Percentiles rank a stretch among this genome's conserved stretches.
Evolutionary conservation across 495 filamentous ascomycete genomes (phyloP).

Genomic region (Beverwykella pulmonaria): DNA sequence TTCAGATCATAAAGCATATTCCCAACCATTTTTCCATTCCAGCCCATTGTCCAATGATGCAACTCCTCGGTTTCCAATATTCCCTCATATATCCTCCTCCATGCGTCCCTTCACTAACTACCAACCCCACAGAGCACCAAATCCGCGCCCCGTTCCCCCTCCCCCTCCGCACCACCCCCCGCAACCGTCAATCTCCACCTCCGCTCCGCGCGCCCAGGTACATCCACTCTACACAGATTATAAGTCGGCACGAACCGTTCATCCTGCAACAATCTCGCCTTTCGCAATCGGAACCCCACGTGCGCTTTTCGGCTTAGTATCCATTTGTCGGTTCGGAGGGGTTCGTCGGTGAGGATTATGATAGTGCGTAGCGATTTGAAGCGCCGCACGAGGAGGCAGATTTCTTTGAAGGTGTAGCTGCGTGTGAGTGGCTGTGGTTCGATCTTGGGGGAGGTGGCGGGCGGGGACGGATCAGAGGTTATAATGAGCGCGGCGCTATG

Average conservation of each 20-base stretch:
- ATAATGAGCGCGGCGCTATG: background rate
- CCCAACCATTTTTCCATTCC: no score
- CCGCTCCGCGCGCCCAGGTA: background rate
- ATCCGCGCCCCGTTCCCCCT: background rate
- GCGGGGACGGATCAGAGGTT: background rate
- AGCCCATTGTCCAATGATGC: background rate
- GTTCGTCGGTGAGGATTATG: background rate
- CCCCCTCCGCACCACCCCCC: background rate
- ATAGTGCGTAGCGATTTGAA: background rate
- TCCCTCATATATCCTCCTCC: no score
- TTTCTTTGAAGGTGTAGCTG: conserved; percentile 14
- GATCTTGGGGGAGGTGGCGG: background rate
- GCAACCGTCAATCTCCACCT: conserved; percentile 8
- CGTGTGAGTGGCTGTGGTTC: background rate
- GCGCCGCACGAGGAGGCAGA: conserved; percentile 14
- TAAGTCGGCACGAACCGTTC: conserved; percentile 9
- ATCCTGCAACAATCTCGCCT: conserved; percentile 10
- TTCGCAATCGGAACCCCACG: conserved; percentile 8
- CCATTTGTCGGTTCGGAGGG: background rate
- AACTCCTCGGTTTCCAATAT: background rate
- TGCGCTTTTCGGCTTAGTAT: background rate
- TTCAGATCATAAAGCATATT: no score
- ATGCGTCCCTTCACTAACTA: background rate
- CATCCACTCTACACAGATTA: background rate
- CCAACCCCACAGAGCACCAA: background rate